Evolutionary conservation across 192 early-diverging fungal species (phyloP).

Genomic region (Diversispora eburnea): DNA sequence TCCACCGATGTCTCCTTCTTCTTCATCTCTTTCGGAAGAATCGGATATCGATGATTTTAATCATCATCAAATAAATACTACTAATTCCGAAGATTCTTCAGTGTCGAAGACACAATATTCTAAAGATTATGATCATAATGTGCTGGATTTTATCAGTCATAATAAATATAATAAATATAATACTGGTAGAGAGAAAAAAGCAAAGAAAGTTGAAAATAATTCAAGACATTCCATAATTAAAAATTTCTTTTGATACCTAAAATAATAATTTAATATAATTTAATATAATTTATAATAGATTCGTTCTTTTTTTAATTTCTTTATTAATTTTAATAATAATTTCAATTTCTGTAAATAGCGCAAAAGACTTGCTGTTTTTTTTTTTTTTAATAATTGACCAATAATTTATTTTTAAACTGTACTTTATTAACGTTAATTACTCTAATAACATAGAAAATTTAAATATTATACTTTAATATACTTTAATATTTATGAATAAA

Average conservation of each 20-base stretch:
- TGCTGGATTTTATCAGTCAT: neutral
- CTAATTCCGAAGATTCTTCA: neutral
- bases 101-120: neutral
- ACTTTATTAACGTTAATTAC: too few relatives aligned
- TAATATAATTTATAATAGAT: too few relatives aligned
- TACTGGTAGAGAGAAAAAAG: neutral
- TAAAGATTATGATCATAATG: neutral
- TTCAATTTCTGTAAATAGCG: neutral
- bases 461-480: neutral
- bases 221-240: neutral
- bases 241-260: neutral
- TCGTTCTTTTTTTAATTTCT: neutral
- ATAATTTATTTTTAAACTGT: too few relatives aligned
- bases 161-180: neutral
- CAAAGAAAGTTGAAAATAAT: neutral
- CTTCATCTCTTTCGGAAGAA: neutral
- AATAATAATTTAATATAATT: neutral
- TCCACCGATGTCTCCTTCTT: neutral
- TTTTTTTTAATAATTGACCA: too few relatives aligned
- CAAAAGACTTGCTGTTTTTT: too few relatives aligned
- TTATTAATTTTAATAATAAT: neutral
- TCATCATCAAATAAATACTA: neutral
- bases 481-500: neutral
- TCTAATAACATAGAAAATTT: neutral
- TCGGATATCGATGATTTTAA: neutral